Evolutionary conservation across 2,329 filamentous ascomycete genomes (phyloP), one percentile per base, ranked within the genome.

Genomic region (Colletotrichum camelliae): DNA sequence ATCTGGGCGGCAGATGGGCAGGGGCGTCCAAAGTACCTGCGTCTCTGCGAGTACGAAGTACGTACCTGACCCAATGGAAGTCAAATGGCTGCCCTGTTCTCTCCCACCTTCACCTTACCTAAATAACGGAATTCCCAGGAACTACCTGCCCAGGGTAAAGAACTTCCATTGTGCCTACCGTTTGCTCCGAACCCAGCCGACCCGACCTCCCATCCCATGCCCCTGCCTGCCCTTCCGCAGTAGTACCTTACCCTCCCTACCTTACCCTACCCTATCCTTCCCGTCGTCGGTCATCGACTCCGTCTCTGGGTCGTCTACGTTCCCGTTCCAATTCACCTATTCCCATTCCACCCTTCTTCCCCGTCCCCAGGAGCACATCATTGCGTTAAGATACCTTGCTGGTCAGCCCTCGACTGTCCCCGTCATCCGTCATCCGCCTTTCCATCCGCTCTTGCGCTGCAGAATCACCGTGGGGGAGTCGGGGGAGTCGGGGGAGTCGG

Each of bases 341-440:
- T 62, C 58, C 58, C n/a, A 21, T 33, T 35, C 9, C n/a, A 37
- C 27, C 29, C 61, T 35, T 12, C 16, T 10, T 43, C 61, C 31
- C 66, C 31, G 21, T 43, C 35, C 33, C 58, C 39, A 52, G 37
- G 33, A 62, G 31, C 71, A 70, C 65, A 62, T 58, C 39, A 43
- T 39, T 64, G 58, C 61, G 58, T 62, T 62, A 35, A 37, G 65
- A 58, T 43, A 62, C 57, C 71, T 64, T 70, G 57, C 65, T 70
- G 66, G 66, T 18, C 37, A 39, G 37, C 37, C 39, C 71, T 55
- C 39, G 27, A 37, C 43, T 24, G 18, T n/a, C 55, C 57, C 70
- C 66, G 58, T 57, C 66, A 52, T 74, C 66, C 71, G 71, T 70
- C 65, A 74, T 70, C 43, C 43, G 43, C 52, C 31, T 10, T 31